Evolutionary conservation across 164 flowering plant species (phyloP), one percentile per base, ranked within the genome.

Genomic region (Dillenia turbinata): DNA sequence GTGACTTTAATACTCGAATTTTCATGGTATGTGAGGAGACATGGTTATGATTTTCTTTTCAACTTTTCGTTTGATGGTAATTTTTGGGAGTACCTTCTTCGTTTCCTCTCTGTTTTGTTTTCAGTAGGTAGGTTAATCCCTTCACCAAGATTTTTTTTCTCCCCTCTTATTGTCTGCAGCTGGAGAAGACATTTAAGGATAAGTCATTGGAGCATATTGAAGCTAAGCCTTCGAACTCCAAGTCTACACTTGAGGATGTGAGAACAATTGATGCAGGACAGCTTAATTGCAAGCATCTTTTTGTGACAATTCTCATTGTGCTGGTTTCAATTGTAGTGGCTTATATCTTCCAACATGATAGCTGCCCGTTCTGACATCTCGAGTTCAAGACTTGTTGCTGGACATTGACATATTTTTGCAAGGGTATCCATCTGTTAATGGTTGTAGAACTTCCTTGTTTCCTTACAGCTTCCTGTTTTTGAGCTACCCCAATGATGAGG

Each of bases 221-320:
- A 64, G 61, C 19, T 26, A 71, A 53, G 33, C n/a, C 80, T 43
- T 55, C 69, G 9, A 66, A 67, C 52, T 43, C 59, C 6, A 45
- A 58, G 47, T 58, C 79, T 9, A 67, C 75, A 56, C 49, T 62
- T 6, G 82, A 71, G 47, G 67, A 78, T 1, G 83, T 77, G 59
- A 80, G 92, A 72, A 78, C 79, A 56, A 75, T 88, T 50, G 93
- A 84, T 66, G 84, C 85, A 12, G 71, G 83, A 64, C 67, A 66
- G 64, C 81, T 86, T 47, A 78, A 55, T 49, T 61, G 22, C 1
- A 89, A 85, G 77, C 75, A 79, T 59, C 44, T 86, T 22, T 47
- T 79, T 16, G 8, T 73, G 49, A 83, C 83, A 48, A 12, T 75
- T 62, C 49, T 84, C 33, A 46, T 83, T 40, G 9, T 77, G 17